A percentile compares a stretch with the other conserved stretches of the same genome.
These are phyloP conservation scores for Yamadazyma epiphylla DNA, from an alignment of 1,139 yeast species.

Conservation along the genomic window DNA sequence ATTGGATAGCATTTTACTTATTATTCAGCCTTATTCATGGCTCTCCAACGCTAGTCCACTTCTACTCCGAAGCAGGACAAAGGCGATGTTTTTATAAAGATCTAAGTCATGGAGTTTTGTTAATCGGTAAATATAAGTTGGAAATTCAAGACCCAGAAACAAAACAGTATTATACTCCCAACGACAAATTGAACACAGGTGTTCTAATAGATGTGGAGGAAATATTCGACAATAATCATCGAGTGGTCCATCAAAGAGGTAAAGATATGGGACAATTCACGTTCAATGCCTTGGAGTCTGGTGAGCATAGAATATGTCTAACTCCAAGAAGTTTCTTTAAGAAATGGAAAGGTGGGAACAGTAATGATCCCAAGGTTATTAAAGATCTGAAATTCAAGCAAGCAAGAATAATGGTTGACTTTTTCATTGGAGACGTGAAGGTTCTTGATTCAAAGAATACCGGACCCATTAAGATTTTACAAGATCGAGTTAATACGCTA, in stretches of 20 bases:
- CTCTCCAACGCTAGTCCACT: constrained; percentile 25
- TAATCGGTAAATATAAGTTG: constrained; percentile 57
- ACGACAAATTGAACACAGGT: constrained; percentile 25
- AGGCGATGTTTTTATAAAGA: constrained; percentile 67
- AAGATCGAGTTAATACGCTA: constrained; percentile 49
- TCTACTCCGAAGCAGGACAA: constrained; percentile 55
- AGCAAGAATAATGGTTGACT: constrained; percentile 48
- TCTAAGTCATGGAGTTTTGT: constrained; percentile 52
- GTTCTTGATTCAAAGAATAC: constrained; percentile 50
- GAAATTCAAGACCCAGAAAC: constrained; percentile 49
- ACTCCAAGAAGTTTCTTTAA: constrained; percentile 51
- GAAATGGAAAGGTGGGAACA: constrained; percentile 16
- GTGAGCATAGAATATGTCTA: constrained; percentile 71
- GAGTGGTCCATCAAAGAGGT: constrained; percentile 65
- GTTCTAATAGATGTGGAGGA: constrained; percentile 52
- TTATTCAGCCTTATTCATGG: too few relatives aligned
- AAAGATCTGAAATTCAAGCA: constrained; percentile 49
- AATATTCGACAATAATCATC: constrained; percentile 62
- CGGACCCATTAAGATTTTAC: constrained; percentile 44
- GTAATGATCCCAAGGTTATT: constrained; percentile 9
- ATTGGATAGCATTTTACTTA: too few relatives aligned
- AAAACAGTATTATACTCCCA: constrained; percentile 42
- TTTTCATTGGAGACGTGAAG: constrained; percentile 49
- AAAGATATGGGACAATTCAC: constrained; percentile 60
- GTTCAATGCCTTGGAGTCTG: constrained; percentile 65